Conservation (phyloP, 345 rosid species). For the Jatropha curcas region DNA sequence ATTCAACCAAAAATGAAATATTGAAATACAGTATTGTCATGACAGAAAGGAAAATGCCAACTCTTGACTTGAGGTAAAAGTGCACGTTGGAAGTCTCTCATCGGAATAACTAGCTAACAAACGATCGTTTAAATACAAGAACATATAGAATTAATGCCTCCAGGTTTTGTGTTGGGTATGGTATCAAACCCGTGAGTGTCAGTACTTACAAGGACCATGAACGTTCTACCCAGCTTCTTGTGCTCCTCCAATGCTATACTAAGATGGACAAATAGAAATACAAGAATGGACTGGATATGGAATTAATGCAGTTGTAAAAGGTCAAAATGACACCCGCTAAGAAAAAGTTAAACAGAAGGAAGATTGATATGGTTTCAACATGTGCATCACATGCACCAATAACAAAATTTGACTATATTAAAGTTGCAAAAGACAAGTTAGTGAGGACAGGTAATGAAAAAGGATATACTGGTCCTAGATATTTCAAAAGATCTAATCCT, state of each 20-base stretch:
- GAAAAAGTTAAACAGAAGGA: not conserved
- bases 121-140: too few species aligned
- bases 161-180: too few species aligned
- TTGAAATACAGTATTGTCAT: not conserved
- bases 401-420: too few species aligned
- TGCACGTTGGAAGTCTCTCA: too few species aligned
- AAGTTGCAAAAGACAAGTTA: not conserved
- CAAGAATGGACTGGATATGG: not conserved
- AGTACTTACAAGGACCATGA: too few species aligned
- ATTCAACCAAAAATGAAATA: not conserved
- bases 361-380: not conserved
- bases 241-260: too few species aligned
- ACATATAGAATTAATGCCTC: too few species aligned
- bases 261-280: not conserved
- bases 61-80: too few species aligned
- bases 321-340: not conserved
- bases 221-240: too few species aligned
- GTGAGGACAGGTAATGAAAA: not conserved
- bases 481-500: not conserved
- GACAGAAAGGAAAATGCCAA: not conserved
- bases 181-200: too few species aligned
- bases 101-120: too few species aligned
- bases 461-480: not conserved
- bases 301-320: too few species aligned
- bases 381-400: not conserved